Conservation (phyloP, 352 stramenopile species). For the Pythium phragmiticola region DNA sequence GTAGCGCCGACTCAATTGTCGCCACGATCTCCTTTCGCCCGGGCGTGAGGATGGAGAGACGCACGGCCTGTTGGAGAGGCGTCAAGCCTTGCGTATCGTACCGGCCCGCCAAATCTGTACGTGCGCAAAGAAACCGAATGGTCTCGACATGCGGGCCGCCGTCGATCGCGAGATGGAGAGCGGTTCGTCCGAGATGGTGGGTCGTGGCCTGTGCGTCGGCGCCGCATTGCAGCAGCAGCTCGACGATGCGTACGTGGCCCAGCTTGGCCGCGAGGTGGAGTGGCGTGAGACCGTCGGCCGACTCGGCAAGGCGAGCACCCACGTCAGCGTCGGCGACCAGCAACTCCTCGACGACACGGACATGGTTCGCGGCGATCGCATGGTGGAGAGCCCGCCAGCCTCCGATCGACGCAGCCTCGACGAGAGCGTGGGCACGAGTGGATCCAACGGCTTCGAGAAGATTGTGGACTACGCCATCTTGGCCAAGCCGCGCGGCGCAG, state of each 20-base stretch:
- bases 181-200: slow-evolving; percentile 21
- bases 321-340: slow-evolving; percentile 32
- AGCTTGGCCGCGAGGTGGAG: slow-evolving; percentile 33
- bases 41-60: slow-evolving; percentile 13
- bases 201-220: slow-evolving; percentile 29
- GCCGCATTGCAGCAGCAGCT: slow-evolving; percentile 41
- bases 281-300: slow-evolving; percentile 31
- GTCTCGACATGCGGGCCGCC: slow-evolving; percentile 12
- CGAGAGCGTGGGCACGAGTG: not conserved
- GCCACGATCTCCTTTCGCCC: slow-evolving; percentile 26
- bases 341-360: slow-evolving; percentile 37
- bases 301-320: slow-evolving; percentile 24
- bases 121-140: slow-evolving; percentile 22
- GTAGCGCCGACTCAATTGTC: slow-evolving; percentile 28
- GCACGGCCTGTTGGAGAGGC: slow-evolving; percentile 29
- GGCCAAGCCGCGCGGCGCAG: slow-evolving; percentile 34
- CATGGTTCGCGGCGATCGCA: slow-evolving; percentile 28
- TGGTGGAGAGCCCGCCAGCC: slow-evolving; percentile 44
- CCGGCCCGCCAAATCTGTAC: slow-evolving; percentile 14
- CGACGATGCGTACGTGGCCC: slow-evolving; percentile 27
- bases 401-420: slow-evolving; percentile 25
- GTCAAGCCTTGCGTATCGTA: slow-evolving; percentile 30
- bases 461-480: slow-evolving; percentile 28
- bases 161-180: slow-evolving; percentile 36
- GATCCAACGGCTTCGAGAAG: slow-evolving; percentile 7